Base-by-base conservation (phyloP, 2,329 filamentous ascomycete genomes). In the Ophiostoma sp. region DNA sequence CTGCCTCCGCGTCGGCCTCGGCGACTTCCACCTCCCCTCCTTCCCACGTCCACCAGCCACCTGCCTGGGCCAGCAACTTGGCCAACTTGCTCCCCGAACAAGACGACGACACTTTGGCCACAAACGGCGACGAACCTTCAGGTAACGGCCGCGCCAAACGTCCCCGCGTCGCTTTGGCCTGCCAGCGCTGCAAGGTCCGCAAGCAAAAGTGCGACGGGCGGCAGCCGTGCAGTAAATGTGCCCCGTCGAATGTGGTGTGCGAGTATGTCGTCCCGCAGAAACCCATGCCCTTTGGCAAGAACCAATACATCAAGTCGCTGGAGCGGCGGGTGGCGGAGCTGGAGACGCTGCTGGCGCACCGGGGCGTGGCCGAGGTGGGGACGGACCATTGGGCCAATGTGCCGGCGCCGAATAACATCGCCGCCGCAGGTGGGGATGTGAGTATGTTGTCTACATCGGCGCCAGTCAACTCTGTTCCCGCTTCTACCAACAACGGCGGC, bases 291-390 rank as follows among this genome's bases (percentile, higher is more conserved):
- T 63, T 63, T 64, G 55, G 59, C 42, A 63, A 71, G 59, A 64
- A 64, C 70, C 70, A 71, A 57, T 71, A 71, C 70, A 63, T 71
- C 59, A 64, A 71, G 50, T 63, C 70, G 55, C 39, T 71, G 39
- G 70, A 71, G 70, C 57, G 59, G 39, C 70, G 70, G 25, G 55
- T 71, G 55, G 70, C 70, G 22, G 70, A 71, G 59, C 59, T 71
- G 55, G 70, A 71, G 70, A 71, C 57, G 70, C 55, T 71, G 48
- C 59, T 71, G 70, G 70, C 59, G 55, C 70, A 50, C 39, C 55
- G 55, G 42, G 59, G 59, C 55, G 70, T 63, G 70, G 70, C 70
- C 25, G 70, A 63, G 42, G 59, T 64, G 17, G 59, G 70, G 5
- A 63, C 70, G 22, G 55, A 71, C 28, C 70, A 71, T 28, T 63